Conservation (phyloP, 345 rosid genomes). For the Lepidium africanum region DNA sequence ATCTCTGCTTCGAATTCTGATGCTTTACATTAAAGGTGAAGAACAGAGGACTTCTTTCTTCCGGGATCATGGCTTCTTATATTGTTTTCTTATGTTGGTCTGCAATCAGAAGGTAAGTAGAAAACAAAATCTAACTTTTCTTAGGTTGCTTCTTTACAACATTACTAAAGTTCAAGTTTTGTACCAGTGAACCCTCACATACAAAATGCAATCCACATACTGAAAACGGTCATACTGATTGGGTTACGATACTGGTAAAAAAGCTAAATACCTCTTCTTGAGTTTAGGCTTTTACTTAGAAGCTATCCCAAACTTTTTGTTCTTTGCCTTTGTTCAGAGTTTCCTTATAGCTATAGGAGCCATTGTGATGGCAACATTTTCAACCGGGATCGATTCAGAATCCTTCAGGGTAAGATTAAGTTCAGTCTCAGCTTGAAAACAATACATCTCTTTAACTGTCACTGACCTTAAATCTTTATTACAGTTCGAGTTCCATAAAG, state of each 20-base stretch:
- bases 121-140: not conserved
- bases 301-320: not conserved
- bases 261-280: conserved; percentile 9
- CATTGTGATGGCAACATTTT: conserved; percentile 83
- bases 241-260: conserved; percentile 71
- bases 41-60: conserved; percentile 65
- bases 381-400: conserved; percentile 85
- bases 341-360: conserved; percentile 76
- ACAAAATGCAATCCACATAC: conserved; percentile 44
- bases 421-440: not conserved
- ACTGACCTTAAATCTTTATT: not conserved
- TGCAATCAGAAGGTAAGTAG: conserved; percentile 75
- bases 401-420: conserved; percentile 55
- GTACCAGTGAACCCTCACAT: conserved; percentile 63
- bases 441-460: not conserved
- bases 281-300: not conserved
- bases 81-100: conserved; percentile 91
- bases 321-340: conserved; percentile 36
- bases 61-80: conserved; percentile 88
- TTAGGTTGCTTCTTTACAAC: not conserved
- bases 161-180: conserved; percentile 1
- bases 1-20: not conserved
- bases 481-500: conserved; percentile 53
- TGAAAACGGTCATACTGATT: conserved; percentile 43
- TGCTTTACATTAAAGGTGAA: conserved; percentile 45